phyloP scores from a whole-genome alignment of 106 monocot genomes.

The Dendrobium nobile region DNA sequence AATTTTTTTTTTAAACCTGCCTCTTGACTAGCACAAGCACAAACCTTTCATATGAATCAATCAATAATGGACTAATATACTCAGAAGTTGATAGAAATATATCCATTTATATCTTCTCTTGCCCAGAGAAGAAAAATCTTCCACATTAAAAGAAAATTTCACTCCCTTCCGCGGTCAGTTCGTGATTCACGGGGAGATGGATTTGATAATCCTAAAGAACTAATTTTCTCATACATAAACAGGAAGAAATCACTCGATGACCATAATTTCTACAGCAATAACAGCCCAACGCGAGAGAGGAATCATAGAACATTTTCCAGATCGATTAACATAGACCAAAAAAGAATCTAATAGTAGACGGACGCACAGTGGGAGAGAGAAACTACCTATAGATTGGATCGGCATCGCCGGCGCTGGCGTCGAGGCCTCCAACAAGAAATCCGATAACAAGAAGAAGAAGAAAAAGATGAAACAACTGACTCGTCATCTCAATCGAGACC shows the following conservation, averaged over 20 bases:
- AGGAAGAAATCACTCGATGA: neutral
- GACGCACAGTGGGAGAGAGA: neutral
- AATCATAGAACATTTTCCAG: no score
- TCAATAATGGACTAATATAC: neutral
- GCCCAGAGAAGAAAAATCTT: neutral
- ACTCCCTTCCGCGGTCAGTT: no score
- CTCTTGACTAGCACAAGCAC: no score
- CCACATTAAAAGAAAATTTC: neutral
- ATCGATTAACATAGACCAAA: no score
- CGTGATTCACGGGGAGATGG: neutral
- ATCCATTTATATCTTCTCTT: neutral
- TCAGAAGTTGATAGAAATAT: neutral
- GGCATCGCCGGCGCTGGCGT: slow-evolving; percentile 21
- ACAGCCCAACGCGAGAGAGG: neutral
- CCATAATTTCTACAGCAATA: neutral
- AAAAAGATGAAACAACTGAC: neutral
- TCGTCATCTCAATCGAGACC: neutral
- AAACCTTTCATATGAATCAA: no score
- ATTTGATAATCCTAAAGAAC: neutral
- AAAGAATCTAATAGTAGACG: no score
- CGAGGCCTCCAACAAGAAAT: slow-evolving; percentile 6
- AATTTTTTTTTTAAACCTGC: no score
- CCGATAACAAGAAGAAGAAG: slow-evolving; percentile 4
- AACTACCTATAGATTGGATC: slow-evolving; percentile 21
- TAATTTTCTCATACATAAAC: neutral